Evolutionary conservation across 1,139 yeast genomes (phyloP), one percentile per base, ranked within the genome.

Genomic region (Hyphopichia pseudoburtonii): DNA sequence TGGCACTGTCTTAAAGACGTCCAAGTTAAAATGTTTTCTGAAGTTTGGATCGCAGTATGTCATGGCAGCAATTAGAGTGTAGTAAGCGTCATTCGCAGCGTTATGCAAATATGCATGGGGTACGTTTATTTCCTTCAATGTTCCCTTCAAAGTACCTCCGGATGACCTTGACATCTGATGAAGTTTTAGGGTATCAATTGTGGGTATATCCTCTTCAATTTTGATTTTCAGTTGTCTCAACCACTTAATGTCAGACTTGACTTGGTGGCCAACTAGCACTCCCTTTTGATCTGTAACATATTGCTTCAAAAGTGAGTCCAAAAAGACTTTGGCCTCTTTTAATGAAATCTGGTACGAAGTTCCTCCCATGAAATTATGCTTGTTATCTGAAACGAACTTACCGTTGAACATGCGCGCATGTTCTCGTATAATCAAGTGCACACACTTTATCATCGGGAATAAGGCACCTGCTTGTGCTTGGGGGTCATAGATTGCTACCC

Each of bases 81-180:
- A 84, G 51, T 82, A 82, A 1, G 95, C 82, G 56, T 87, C 96
- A 52, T 87, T 87, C 6, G 84, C 92, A 2, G 90, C 95, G 56
- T 87, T 87, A 56, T 86, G 95, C 33, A 86, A 63, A 43, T 69
- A 74, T 0, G 84, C 76, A 54, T 80, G 80, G 0, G 92, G 89
- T 7, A 87, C 71, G 18, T 67, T 66, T 26, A 82, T 63, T 32
- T 67, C 56, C 36, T 77, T 63, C 16, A 86, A 61, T 1, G 80
- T 62, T 16, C 73, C 78, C 17, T 78, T 70, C 32, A 86, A 57
- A 2, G 77, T 70, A 3, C 77, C 67, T 21, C 79, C 79, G 17
- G 60, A 56, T 15, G 57, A 48, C 3, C 76, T 70, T 4, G 78
- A 62, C 6, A 67, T 44, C 8, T 56, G 48, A 66, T 76, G 78